phyloP scores from a whole-genome alignment of 495 filamentous ascomycete genomes.

The Neurospora intermedia region DNA sequence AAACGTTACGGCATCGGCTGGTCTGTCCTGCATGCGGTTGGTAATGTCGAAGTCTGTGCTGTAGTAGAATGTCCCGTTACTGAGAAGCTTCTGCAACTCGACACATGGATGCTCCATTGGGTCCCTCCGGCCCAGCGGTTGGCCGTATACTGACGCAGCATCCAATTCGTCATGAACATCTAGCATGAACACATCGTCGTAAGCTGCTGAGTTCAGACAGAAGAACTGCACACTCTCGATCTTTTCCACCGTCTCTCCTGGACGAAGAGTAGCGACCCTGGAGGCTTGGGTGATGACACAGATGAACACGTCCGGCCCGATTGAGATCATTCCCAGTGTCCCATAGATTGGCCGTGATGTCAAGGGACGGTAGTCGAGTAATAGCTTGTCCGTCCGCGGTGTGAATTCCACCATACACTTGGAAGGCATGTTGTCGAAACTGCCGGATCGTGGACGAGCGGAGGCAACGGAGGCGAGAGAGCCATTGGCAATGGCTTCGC shows the following conservation, averaged over 20 bases:
- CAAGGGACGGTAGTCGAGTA: slow-evolving; percentile 62
- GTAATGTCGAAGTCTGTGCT: slow-evolving; percentile 95
- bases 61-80: slow-evolving; percentile 96
- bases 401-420: slow-evolving; percentile 86
- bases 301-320: slow-evolving; percentile 78
- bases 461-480: slow-evolving; percentile 38
- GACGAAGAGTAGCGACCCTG: slow-evolving; percentile 70
- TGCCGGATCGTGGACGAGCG: slow-evolving; percentile 23
- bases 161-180: slow-evolving; percentile 44
- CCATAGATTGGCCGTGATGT: slow-evolving; percentile 70
- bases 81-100: slow-evolving; percentile 80
- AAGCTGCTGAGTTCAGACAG: slow-evolving; percentile 74
- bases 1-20: slow-evolving; percentile 49
- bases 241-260: slow-evolving; percentile 77
- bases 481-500: slow-evolving; percentile 39
- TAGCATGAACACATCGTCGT: slow-evolving; percentile 61
- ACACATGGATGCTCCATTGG: slow-evolving; percentile 76
- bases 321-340: slow-evolving; percentile 80
- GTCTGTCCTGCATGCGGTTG: slow-evolving; percentile 79
- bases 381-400: slow-evolving; percentile 47
- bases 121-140: slow-evolving; percentile 53
- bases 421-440: slow-evolving; percentile 29
- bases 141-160: slow-evolving; percentile 41
- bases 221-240: slow-evolving; percentile 87
- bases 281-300: slow-evolving; percentile 75